Evolutionary conservation across 139 green algal species (phyloP), one percentile per base, ranked within the genome.

Genomic region (Auxenochlorella pyrenoidosa): DNA sequence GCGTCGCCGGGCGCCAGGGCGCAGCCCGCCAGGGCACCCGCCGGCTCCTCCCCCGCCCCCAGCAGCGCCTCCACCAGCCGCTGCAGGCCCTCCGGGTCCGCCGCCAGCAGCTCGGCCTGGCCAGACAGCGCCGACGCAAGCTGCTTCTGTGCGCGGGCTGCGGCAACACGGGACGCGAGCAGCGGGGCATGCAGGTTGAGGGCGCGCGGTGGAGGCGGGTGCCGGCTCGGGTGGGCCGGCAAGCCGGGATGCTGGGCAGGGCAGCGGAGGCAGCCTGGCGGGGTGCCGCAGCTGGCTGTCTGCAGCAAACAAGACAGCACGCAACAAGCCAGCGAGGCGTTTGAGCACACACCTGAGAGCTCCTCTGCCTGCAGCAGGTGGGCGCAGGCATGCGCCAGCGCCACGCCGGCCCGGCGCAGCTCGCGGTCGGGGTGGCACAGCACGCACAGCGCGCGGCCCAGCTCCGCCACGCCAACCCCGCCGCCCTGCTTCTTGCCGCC

Each of bases 391-490:
- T 43, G 68, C 6, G 34, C 66, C 28, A 44, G 41, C 16, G 34
- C 22, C 6, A 76, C 44, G 10, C 40, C 88, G 1, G 88, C 83
- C 5, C n/a, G 16, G 22, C 88, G 83, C 60, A 89, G 68, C 22
- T 21, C 70, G 24, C 63, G 43, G 65, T 65, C n/a, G 21, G 88
- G 71, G 77, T 87, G 75, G 83, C 41, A 38, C 51, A 91, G 47
- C 51, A 58, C 66, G 19, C 65, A 71, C 47, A 90, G 73, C 82
- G 76, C 13, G 82, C 86, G 79, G 26, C 58, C 43, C 75, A 90
- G 75, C 59, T 78, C 10, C 21, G 82, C 66, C 66, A 86, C 10
- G 65, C 47, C n/a, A 0, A 34, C 77, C 24, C 47, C 32, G 66
- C 81, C 79, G 34, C 28, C n/a, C 6, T 21, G n/a, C 79, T 85